These are phyloP conservation scores for Colletotrichum brevisporum DNA, from an alignment of 2,329 filamentous ascomycete species.

Conservation along the genomic window DNA sequence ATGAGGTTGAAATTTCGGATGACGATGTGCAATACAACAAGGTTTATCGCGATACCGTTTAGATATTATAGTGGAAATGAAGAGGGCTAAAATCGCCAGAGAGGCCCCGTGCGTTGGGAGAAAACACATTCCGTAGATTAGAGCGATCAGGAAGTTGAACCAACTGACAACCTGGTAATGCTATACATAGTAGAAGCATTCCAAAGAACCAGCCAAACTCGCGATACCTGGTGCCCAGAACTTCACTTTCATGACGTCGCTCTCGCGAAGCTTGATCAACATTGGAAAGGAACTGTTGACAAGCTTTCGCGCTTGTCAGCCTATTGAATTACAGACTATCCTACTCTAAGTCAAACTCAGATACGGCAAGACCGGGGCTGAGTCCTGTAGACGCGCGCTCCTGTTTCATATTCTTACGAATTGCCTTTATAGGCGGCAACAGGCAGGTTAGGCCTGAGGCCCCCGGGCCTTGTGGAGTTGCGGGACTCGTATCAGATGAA, in stretches of 20 bases:
- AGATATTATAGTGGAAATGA: not conserved
- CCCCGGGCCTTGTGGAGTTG: not conserved
- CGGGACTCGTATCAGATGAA: not conserved
- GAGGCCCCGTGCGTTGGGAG: too few relatives aligned
- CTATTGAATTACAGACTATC: too few relatives aligned
- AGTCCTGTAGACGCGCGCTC: not conserved
- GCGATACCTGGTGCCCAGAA: too few relatives aligned
- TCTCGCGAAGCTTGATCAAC: too few relatives aligned
- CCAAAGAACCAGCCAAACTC: too few relatives aligned
- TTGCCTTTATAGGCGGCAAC: not conserved
- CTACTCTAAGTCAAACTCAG: not conserved
- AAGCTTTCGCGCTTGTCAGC: too few relatives aligned
- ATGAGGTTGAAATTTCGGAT: not conserved
- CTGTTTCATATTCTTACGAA: not conserved
- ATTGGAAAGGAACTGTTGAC: too few relatives aligned
- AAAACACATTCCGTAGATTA: too few relatives aligned
- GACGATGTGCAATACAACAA: not conserved
- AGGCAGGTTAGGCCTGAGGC: not conserved
- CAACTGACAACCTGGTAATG: too few relatives aligned
- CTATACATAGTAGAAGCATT: too few relatives aligned
- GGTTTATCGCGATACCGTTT: not conserved
- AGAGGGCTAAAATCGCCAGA: not conserved
- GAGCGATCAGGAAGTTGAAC: too few relatives aligned
- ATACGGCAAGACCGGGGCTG: not conserved
- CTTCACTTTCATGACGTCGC: too few relatives aligned